A percentile compares a stretch with the other conserved stretches of the same genome.
phyloP scores from a whole-genome alignment of 2,329 filamentous ascomycete species.

The Trichoderma sp. region DNA sequence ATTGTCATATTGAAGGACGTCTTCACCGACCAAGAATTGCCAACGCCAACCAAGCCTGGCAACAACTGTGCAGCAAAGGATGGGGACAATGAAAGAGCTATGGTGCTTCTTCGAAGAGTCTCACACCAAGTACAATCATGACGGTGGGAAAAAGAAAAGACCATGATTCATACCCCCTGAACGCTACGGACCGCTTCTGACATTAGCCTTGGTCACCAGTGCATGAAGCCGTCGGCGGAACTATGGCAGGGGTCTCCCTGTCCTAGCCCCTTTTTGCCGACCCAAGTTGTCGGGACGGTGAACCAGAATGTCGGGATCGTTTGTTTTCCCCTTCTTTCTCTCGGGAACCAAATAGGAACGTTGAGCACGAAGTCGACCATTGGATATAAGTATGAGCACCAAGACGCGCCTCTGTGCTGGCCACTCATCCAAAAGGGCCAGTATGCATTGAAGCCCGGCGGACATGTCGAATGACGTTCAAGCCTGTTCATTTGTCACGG shows the following conservation, averaged over 20 bases:
- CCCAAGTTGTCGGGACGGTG: conserved; percentile 41
- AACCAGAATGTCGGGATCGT: conserved; percentile 37
- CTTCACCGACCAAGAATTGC: neutral
- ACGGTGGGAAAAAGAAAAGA: neutral
- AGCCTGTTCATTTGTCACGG: neutral
- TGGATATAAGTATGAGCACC: neutral
- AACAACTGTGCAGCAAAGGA: neutral
- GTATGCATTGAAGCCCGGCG: neutral
- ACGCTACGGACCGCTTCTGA: conserved; percentile 20
- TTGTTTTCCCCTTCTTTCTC: neutral
- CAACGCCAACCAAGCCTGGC: neutral
- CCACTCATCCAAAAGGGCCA: neutral
- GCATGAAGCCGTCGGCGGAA: conserved; percentile 28
- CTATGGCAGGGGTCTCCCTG: conserved; percentile 26
- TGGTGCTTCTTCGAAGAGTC: neutral
- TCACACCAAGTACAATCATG: no score
- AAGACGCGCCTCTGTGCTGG: no score
- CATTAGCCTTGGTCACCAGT: conserved; percentile 22
- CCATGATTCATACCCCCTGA: conserved; percentile 17
- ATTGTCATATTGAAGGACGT: neutral
- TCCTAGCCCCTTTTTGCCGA: conserved; percentile 39
- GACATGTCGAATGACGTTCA: neutral
- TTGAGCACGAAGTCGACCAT: neutral
- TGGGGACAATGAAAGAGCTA: neutral
- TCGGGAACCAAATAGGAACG: neutral